Percentiles rank a stretch among this genome's conserved stretches.
These are phyloP conservation scores for Plantago coronopus DNA, from an alignment of 305 asterid species.

Conservation along the genomic window DNA sequence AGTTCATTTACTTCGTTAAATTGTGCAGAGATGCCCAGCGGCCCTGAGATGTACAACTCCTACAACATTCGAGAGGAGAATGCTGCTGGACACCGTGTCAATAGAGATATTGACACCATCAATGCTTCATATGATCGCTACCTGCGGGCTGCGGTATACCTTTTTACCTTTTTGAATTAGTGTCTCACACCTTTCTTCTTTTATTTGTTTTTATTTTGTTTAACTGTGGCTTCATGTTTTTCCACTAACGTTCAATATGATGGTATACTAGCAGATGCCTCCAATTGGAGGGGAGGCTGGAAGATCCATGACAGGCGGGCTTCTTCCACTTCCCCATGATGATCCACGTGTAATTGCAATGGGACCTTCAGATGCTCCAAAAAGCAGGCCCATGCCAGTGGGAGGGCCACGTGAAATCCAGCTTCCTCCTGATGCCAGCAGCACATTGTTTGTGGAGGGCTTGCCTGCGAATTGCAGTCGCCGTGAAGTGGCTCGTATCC, in stretches of 20 bases:
- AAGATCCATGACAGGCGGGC: constrained; percentile 49
- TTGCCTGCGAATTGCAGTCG: constrained; percentile 70
- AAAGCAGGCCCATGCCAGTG: constrained; percentile 36
- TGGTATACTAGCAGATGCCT: constrained; percentile 46
- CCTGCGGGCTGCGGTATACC: constrained; percentile 50
- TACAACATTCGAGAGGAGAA: constrained; percentile 45
- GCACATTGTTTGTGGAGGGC: constrained; percentile 68
- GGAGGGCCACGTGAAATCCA: constrained; percentile 45
- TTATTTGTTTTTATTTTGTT: not conserved
- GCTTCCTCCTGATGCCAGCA: constrained; percentile 67
- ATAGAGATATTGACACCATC: constrained; percentile 62
- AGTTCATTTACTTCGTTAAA: constrained; percentile 9
- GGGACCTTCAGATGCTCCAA: constrained; percentile 47
- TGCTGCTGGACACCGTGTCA: constrained; percentile 40
- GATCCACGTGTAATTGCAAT: constrained; percentile 48
- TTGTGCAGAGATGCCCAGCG: constrained; percentile 46
- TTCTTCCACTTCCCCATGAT: constrained; percentile 44
- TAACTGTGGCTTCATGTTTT: constrained; percentile 4
- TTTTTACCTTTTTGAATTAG: not conserved
- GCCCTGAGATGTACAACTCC: constrained; percentile 41
- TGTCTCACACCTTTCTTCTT: not conserved
- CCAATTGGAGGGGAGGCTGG: constrained; percentile 52
- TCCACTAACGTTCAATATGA: constrained; percentile 13
- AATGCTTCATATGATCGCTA: constrained; percentile 69
- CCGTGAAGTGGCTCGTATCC: constrained; percentile 83